Evolutionary conservation across 371 early-diverging fungal species (phyloP), one percentile per base, ranked within the genome.

Genomic region (Haplosporangium sp.): DNA sequence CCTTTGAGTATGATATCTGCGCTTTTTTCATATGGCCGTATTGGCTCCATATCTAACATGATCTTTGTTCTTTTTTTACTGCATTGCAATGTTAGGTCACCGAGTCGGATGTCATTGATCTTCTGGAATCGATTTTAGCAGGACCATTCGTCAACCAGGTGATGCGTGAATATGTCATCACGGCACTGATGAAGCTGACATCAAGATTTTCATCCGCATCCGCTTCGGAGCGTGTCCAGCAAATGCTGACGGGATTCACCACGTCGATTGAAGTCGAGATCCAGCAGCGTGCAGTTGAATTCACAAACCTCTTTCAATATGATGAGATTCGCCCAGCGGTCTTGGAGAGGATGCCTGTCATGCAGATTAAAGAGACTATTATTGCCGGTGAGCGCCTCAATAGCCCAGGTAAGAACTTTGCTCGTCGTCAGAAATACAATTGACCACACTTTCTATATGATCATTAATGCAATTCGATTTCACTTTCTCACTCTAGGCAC

Each of bases 251-350:
- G 5, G 68, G 84, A 54, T 90, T 92, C 73, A 85, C 84, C n/a
- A 85, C 86, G 9, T 91, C 93, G 61, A 87, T 91, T 71, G 95
- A 95, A 69, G 89, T 94, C 0, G 99, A 98, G 83, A 90, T 96
- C 53, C 98, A 99, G 80, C 93, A 95, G 75, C 93, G 99, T 60
- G 94, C 96, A 1, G 92, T 94, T 10, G 98, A 99, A 83, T 97
- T 90, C 77, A 87, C 86, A 43, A 89, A 91, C 51, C 84, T 98
- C 11, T 91, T 95, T 60, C 91, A 91, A 23, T 87, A 91, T 51
- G 91, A 91, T 36, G 75, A 77, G 14, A 91, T 94, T 58, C 90
- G 96, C 23, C 86, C 91, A 16, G 97, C 95, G 40, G 88, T 98
- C 5, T 81, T 97, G 55, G 99, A 98, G 67, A 90, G 93, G 53